Base-by-base conservation (phyloP, 2,329 filamentous ascomycete species). In the Diaporthe longicolla region DNA sequence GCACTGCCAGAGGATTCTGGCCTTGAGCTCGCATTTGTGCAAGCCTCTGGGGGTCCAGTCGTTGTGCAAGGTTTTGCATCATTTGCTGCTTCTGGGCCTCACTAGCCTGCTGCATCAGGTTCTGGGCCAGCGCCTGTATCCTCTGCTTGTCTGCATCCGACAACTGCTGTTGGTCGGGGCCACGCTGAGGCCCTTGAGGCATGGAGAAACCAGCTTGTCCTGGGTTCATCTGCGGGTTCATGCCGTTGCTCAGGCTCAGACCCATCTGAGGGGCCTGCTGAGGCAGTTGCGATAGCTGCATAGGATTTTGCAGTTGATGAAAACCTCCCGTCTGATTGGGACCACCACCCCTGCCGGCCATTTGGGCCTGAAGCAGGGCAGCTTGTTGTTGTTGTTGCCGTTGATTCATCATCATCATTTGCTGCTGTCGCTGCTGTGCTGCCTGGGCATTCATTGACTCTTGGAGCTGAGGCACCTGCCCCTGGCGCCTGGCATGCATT, bases 231-330 rank as follows among this genome's bases (percentile, higher is more conserved):
- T 82, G 84, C 77, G 78, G 84, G 79, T 77, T 83, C 77, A 76
- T 85, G 74, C 78, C 82, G 74, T 81, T 86, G 50, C 79, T 82
- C 82, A 87, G 84, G 24, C 81, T 82, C 79, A 87, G 84, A 32
- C 79, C 81, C 74, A 84, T 79, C 37, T 77, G 79, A 40, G 79
- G 82, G 66, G 76, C 78, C 75, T 88, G 88, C 68, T 86, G 89
- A 13, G 87, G 84, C 32, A 90, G 85, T 50, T 86, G 86, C 0
- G 87, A 85, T 5, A 85, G 82, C 77, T 91, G 89, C 88, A 90
- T 90, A 72, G 86, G 88, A 71, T 90, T 89, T 74, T 90, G 89
- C 48, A 91, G 84, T 63, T 88, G 86, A 75, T 89, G 89, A 73
- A 92, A 91, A 13, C 37, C 37, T 0, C 85, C 86, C 77, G 87